Evolutionary conservation across 768 basidiomycete species (phyloP).

Genomic region (Collybia sp.): DNA sequence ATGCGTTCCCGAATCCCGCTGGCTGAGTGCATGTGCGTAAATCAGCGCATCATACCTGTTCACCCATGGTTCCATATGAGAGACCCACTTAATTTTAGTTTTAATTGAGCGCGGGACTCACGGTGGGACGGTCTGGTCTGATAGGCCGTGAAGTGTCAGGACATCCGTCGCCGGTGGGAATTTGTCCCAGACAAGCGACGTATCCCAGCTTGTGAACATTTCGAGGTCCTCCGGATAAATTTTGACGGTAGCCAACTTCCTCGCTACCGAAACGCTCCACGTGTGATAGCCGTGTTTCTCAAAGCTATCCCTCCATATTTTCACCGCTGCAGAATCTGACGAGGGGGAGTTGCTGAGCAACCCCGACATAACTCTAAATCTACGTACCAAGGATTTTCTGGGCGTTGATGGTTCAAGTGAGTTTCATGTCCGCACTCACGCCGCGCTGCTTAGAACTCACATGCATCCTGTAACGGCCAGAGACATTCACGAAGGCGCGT

Average conservation of each 20-base stretch:
- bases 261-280: conserved; percentile 63
- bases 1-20: conserved; percentile 62
- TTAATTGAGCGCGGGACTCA: conserved; percentile 33
- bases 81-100: not conserved
- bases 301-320: conserved; percentile 46
- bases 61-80: conserved; percentile 1
- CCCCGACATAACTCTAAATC: conserved; percentile 3
- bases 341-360: conserved; percentile 5
- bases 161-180: conserved; percentile 65
- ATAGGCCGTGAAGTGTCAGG: conserved; percentile 75
- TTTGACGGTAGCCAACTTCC: conserved; percentile 45
- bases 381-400: conserved; percentile 41
- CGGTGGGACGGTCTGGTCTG: conserved; percentile 66
- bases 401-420: conserved; percentile 6
- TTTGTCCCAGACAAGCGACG: conserved; percentile 58
- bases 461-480: conserved; percentile 76
- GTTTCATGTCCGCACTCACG: conserved; percentile 1
- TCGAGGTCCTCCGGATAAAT: conserved; percentile 59
- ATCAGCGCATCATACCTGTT: conserved; percentile 68
- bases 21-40: conserved; percentile 57
- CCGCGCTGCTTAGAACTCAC: conserved; percentile 37
- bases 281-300: conserved; percentile 54
- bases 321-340: conserved; percentile 23
- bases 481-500: conserved; percentile 64
- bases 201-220: conserved; percentile 60